These are phyloP conservation scores for Exidia glandulosa DNA, from an alignment of 768 basidiomycete genomes.

Conservation along the genomic window DNA sequence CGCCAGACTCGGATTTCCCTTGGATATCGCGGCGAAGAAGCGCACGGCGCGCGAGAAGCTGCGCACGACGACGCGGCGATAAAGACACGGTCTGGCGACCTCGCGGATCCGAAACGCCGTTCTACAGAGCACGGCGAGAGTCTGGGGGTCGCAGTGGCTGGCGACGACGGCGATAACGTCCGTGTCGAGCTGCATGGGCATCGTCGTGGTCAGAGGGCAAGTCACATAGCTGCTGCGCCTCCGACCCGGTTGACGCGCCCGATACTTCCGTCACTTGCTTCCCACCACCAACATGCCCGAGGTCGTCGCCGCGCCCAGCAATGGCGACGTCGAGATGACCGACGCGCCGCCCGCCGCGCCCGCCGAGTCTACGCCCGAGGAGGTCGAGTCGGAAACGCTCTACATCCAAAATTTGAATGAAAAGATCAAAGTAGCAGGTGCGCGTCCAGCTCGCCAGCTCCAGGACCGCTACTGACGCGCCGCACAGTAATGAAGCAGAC, in stretches of 20 bases:
- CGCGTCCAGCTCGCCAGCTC: conserved; percentile 8
- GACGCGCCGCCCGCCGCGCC: conserved; percentile 1
- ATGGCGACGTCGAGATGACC: background rate
- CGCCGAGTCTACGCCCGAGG: conserved; percentile 8
- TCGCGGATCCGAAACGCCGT: background rate
- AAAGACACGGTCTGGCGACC: background rate
- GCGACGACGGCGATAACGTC: background rate
- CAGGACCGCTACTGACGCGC: conserved; percentile 4
- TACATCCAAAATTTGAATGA: conserved; percentile 97
- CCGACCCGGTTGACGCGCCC: background rate
- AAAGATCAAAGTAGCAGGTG: conserved; percentile 75
- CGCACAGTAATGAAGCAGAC: conserved; percentile 75
- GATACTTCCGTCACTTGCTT: background rate
- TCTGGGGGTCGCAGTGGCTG: background rate
- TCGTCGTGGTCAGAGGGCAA: background rate
- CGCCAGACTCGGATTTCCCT: background rate
- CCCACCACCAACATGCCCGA: background rate
- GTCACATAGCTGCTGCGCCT: no score
- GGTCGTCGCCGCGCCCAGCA: background rate
- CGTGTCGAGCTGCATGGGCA: background rate
- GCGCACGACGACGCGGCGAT: background rate
- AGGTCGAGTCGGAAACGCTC: conserved; percentile 62
- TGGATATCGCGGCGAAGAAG: background rate
- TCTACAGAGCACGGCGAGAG: background rate
- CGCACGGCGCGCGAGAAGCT: background rate